These are phyloP conservation scores for Leccinum truebloodii DNA, from an alignment of 768 basidiomycete species.

Conservation along the genomic window DNA sequence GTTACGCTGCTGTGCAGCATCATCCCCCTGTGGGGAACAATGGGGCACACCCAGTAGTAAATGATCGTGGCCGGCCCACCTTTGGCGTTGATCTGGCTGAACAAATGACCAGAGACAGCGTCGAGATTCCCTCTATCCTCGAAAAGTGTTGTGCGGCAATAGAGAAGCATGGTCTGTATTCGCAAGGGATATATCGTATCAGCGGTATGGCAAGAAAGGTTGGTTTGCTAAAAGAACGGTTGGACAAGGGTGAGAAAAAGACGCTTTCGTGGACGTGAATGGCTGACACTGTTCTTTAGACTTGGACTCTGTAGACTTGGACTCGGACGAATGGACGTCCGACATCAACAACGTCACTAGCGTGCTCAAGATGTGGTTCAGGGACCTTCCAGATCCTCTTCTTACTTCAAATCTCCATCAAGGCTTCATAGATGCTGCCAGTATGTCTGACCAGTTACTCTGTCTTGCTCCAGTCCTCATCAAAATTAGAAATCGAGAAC, in stretches of 20 bases:
- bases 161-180: constrained; percentile 81
- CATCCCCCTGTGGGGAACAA: constrained; percentile 26
- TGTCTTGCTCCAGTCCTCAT: background rate
- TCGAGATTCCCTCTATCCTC: constrained; percentile 86
- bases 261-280: constrained; percentile 4
- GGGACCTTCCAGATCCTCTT: constrained; percentile 93
- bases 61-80: constrained; percentile 73
- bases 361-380: constrained; percentile 92
- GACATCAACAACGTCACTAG: constrained; percentile 98
- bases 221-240: constrained; percentile 71
- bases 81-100: constrained; percentile 93
- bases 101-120: constrained; percentile 89
- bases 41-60: constrained; percentile 34
- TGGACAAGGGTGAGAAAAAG: constrained; percentile 73
- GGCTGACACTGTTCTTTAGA: constrained; percentile 48
- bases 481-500: constrained; percentile 76
- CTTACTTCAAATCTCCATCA: constrained; percentile 82
- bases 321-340: constrained; percentile 84
- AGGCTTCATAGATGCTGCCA: constrained; percentile 93
- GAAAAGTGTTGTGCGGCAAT: constrained; percentile 90
- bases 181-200: constrained; percentile 91
- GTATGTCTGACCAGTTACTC: constrained; percentile 48
- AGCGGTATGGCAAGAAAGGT: constrained; percentile 91
- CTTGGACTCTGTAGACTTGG: constrained; percentile 83
- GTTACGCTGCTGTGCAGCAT: constrained; percentile 29